Base-by-base conservation (phyloP, 1,139 yeast species). In the Blastobotrys illinoisensis region DNA sequence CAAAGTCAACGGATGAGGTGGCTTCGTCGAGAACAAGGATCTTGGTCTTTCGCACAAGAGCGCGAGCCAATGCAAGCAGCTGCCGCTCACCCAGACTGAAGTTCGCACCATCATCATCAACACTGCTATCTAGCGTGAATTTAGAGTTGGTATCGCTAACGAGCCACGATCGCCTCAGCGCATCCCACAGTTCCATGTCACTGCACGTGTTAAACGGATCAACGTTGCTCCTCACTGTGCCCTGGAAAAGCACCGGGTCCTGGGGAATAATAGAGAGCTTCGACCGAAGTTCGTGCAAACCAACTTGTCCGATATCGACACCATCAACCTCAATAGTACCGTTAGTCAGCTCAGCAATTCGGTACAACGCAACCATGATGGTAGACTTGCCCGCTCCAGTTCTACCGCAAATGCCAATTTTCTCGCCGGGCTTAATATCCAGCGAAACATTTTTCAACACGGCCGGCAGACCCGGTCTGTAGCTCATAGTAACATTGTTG, bases 371-470 rank as follows among this genome's bases (percentile, higher is more conserved):
- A 24, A 80, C 76, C 78, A 84, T 82, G 47, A 86, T 81, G 1
- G 88, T 81, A 19, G 86, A 79, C 68, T 86, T 86, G 48, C 91
- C 91, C 9, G 91, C 90, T 56, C 93, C 93, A 1, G 91, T 86
- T 63, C 91, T 79, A 21, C 93, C 93, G 71, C 88, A 83, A 56
- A 86, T 82, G 49, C 91, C 91, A 57, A 85, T 76, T 65, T 83
- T 85, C 66, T 83, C 83, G 14, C 81, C 78, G 1, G 82, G 77
- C 13, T 73, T 68, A 26, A 86, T 63, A 4, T 62, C 54, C 28
- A 85, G 65, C 28, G 62, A 69, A 50, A 89, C 68, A 54, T 80
- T 70, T 58, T 83, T 83, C 66, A 90, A 73, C 3, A 87, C 95
- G 36, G 79, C 72, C 0, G 97, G 96, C 54, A 89, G 74, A 1